Percentiles rank a stretch among this genome's conserved stretches.
These are phyloP conservation scores for Rosa persica DNA, from an alignment of 306 rosid genomes.

Conservation along the genomic window DNA sequence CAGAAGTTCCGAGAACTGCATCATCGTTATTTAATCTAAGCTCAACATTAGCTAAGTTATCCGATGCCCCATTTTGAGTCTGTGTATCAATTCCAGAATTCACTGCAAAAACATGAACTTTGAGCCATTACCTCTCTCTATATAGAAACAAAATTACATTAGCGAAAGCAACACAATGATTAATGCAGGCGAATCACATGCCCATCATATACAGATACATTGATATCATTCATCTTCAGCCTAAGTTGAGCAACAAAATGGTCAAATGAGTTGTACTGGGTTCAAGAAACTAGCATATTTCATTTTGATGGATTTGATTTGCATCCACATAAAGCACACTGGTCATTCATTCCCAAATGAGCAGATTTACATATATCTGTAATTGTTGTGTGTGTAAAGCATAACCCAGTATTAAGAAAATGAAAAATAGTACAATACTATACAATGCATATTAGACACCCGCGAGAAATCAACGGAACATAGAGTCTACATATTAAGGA, in stretches of 20 bases:
- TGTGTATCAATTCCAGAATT: constrained; percentile 23
- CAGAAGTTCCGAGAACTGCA: constrained; percentile 13
- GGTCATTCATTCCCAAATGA: constrained; percentile 7
- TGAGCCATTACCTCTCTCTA: not conserved
- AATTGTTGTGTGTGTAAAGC: not conserved
- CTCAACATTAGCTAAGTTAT: constrained; percentile 21
- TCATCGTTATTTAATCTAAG: constrained; percentile 22
- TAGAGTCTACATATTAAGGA: not conserved
- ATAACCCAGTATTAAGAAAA: not conserved
- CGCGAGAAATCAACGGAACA: not conserved
- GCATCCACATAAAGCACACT: not conserved
- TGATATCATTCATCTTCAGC: not conserved
- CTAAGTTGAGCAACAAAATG: not conserved
- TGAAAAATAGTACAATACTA: not conserved
- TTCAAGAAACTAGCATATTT: not conserved
- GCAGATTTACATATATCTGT: not conserved
- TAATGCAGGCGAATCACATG: not conserved
- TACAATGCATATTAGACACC: not conserved
- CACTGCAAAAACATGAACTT: constrained; percentile 24
- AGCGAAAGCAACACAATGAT: not conserved
- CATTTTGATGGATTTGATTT: not conserved
- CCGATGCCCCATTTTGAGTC: constrained; percentile 11
- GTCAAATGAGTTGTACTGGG: not conserved
- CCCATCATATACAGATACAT: not conserved
- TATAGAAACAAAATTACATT: not conserved